A percentile compares a stretch with the other conserved stretches of the same genome.
These are phyloP conservation scores for Crucibulum cyathiforme DNA, from an alignment of 1,284 basidiomycete genomes.

Conservation along the genomic window DNA sequence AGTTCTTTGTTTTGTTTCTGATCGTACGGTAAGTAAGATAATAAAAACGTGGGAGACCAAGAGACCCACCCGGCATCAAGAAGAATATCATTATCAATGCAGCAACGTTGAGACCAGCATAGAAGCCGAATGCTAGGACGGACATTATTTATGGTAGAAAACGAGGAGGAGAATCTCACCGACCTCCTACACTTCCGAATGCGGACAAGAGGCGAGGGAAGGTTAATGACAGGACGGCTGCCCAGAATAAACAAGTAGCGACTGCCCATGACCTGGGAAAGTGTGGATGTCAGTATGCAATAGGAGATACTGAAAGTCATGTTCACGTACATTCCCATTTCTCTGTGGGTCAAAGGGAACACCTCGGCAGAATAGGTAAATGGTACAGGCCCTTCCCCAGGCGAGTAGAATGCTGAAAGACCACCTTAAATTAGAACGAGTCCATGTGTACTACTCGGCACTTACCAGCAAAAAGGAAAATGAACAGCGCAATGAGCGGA, in stretches of 20 bases:
- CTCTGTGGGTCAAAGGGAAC: slow-evolving; percentile 66
- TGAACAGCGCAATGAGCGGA: slow-evolving; percentile 58
- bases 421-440: not conserved
- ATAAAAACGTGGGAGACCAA: slow-evolving; percentile 28
- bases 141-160: not conserved
- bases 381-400: slow-evolving; percentile 77
- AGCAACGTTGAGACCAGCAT: slow-evolving; percentile 58
- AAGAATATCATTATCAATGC: slow-evolving; percentile 62
- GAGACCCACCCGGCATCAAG: slow-evolving; percentile 54
- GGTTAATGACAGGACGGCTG: slow-evolving; percentile 60
- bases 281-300: not conserved
- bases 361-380: slow-evolving; percentile 70
- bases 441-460: not conserved
- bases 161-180: slow-evolving; percentile 1
- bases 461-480: slow-evolving; percentile 61
- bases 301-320: not conserved
- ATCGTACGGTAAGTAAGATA: not conserved
- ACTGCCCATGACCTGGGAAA: slow-evolving; percentile 55
- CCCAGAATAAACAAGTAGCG: slow-evolving; percentile 57
- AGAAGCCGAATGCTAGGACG: slow-evolving; percentile 57
- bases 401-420: slow-evolving; percentile 56
- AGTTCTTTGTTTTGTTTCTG: slow-evolving; percentile 75
- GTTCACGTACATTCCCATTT: slow-evolving; percentile 53
- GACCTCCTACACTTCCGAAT: slow-evolving; percentile 46
- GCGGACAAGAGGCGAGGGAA: slow-evolving; percentile 63